A percentile compares a stretch with the other conserved stretches of the same genome.
Evolutionary conservation across 108 stramenopile species (phyloP).

Genomic region (Skeletonema menzelii): DNA sequence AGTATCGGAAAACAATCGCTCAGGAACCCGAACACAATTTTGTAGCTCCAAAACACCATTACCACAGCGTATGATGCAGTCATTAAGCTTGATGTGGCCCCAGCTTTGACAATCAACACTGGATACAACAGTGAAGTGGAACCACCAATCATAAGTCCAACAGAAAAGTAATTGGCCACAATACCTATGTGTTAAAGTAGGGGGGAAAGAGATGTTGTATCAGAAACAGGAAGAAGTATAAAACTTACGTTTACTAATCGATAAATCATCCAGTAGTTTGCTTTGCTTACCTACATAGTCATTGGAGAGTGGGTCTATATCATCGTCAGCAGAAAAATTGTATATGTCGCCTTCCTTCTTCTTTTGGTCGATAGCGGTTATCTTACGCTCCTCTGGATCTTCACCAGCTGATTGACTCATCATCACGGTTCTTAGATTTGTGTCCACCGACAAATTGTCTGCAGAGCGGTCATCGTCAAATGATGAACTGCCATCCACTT

Average conservation of each 20-base stretch:
- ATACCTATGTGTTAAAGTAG: no score
- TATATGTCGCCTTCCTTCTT: slow-evolving; percentile 20
- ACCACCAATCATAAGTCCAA: slow-evolving; percentile 49
- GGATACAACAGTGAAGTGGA: slow-evolving; percentile 47
- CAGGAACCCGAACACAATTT: slow-evolving; percentile 55
- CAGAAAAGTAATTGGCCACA: slow-evolving; percentile 46
- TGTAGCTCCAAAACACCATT: slow-evolving; percentile 53
- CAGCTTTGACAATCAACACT: slow-evolving; percentile 39
- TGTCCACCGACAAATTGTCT: not conserved
- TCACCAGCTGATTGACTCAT: slow-evolving; percentile 12
- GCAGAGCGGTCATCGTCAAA: not conserved
- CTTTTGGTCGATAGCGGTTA: slow-evolving; percentile 5
- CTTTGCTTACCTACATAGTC: slow-evolving; percentile 50
- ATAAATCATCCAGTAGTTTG: no score
- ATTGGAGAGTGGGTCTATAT: slow-evolving; percentile 42
- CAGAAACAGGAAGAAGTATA: no score
- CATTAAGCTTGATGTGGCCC: slow-evolving; percentile 36
- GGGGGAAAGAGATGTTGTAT: no score
- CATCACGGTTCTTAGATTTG: not conserved
- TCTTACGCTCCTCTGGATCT: slow-evolving; percentile 11
- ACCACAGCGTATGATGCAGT: slow-evolving; percentile 39
- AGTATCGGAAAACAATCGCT: slow-evolving; percentile 53
- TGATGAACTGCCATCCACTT: not conserved
- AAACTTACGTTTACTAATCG: no score
- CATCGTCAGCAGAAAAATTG: slow-evolving; percentile 27